Evolutionary conservation across 2,329 filamentous ascomycete species (phyloP), one percentile per base, ranked within the genome.

Genomic region (Claviceps digitariae): DNA sequence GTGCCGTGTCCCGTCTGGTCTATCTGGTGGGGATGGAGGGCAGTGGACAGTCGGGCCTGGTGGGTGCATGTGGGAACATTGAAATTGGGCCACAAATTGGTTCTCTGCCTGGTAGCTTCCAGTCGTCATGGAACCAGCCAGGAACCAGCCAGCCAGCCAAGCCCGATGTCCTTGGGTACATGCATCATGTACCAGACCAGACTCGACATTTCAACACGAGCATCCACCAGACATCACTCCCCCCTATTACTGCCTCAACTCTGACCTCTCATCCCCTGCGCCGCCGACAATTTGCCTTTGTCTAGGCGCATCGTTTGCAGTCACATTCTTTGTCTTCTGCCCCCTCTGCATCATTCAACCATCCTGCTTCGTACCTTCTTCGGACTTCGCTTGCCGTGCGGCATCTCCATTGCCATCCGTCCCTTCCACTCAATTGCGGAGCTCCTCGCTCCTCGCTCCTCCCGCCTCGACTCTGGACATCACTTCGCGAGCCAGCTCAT

Each of bases 371-470:
- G 13, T 36, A 4, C 21, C 3, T 17, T 8, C 27, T 15, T 43
- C 31, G 31, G 6, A 27, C 52, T 27, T 50, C 51, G 53, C 46
- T 53, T 53, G 50, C 52, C 50, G 36, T 51, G 47, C 54, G 41
- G 54, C 47, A 34, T 23, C 41, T 38, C 21, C 41, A 9, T 51
- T 38, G 41, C 20, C 40, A 20, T 40, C 44, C 40, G 41, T 29
- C 48, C 48, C 48, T 38, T 43, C 51, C 17, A 38, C 21, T 20
- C 23, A 40, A 43, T 49, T 51, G 54, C 48, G 36, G 51, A 53
- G 52, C 48, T 46, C 21, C 43, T 48, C 44, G 52, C 48, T 46
- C 21, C 43, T 48, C 44, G 54, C 52, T 54, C 48, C 48, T 36
- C 48, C 48, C 36, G 36, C 38, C 36, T 29, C 41, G 31, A 51